These are phyloP conservation scores for Ceratocystis harringtonii DNA, from an alignment of 2,329 filamentous ascomycete genomes.

Conservation along the genomic window DNA sequence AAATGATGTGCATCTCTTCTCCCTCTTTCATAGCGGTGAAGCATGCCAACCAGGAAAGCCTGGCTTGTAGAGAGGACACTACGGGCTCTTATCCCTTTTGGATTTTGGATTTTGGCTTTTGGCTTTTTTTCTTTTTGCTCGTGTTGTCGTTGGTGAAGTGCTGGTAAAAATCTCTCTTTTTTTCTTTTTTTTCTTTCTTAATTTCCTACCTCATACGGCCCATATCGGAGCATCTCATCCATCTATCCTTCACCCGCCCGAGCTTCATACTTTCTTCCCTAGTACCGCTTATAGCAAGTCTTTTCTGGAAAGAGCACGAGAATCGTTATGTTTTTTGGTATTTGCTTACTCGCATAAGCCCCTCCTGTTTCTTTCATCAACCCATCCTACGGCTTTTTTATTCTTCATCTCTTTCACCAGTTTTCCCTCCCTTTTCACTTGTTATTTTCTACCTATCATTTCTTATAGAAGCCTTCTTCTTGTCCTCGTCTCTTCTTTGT, in stretches of 20 bases:
- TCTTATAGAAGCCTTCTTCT: neutral
- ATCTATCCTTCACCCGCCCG: neutral
- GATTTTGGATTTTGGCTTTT: neutral
- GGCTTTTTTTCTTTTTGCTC: neutral
- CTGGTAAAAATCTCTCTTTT: too few relatives aligned
- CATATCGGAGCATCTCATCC: neutral
- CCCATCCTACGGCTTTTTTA: neutral
- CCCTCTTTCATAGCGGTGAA: constrained; percentile 1
- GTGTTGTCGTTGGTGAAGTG: neutral
- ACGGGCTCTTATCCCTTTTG: neutral
- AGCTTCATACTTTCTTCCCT: neutral
- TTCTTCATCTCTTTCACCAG: neutral
- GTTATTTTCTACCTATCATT: neutral
- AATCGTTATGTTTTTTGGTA: neutral
- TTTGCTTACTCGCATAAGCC: neutral
- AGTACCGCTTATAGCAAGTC: neutral
- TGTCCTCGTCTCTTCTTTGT: constrained; percentile 1
- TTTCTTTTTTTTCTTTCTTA: too few relatives aligned
- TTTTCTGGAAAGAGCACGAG: neutral
- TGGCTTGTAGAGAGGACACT: neutral
- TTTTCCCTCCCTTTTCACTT: neutral
- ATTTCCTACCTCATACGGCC: neutral
- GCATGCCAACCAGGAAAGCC: constrained; percentile 7
- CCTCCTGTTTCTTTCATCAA: neutral
- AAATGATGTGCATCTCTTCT: neutral